Conservation (phyloP, 176 grass and related monocot genomes). For the Eragrostis curvula region DNA sequence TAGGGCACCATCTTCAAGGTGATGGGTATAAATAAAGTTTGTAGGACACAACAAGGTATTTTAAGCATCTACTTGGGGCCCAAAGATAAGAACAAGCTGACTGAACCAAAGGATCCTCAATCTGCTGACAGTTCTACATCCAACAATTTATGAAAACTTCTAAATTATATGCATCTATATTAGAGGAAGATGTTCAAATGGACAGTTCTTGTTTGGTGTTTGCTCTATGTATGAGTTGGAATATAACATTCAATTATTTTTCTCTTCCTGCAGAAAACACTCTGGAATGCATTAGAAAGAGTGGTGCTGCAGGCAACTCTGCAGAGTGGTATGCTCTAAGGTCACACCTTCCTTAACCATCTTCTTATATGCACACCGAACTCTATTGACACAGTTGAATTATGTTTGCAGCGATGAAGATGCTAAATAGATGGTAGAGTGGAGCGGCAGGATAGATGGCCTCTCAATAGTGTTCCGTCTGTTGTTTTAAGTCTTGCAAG, state of each 20-base stretch:
- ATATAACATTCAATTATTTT: neutral
- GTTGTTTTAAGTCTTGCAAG: neutral
- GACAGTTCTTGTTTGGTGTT: neutral
- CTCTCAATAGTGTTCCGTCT: neutral
- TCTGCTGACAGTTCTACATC: no score
- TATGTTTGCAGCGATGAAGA: constrained; percentile 19
- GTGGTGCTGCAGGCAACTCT: neutral
- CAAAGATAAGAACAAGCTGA: neutral
- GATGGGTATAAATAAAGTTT: neutral
- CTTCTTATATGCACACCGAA: neutral
- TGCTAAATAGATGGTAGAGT: constrained; percentile 13
- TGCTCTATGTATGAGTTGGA: neutral
- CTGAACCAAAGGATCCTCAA: no score
- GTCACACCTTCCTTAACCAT: neutral
- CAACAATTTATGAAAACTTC: no score
- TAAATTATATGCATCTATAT: no score
- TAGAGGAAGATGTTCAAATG: neutral
- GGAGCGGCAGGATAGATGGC: neutral
- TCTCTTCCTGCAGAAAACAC: constrained; percentile 17
- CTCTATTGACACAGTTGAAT: neutral
- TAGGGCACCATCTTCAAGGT: neutral
- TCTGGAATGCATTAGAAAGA: neutral
- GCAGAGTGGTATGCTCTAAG: constrained; percentile 8
- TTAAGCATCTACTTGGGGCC: neutral
- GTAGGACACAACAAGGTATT: neutral